These are phyloP conservation scores for Cryomyces minteri DNA, from an alignment of 495 filamentous ascomycete species.

Conservation along the genomic window DNA sequence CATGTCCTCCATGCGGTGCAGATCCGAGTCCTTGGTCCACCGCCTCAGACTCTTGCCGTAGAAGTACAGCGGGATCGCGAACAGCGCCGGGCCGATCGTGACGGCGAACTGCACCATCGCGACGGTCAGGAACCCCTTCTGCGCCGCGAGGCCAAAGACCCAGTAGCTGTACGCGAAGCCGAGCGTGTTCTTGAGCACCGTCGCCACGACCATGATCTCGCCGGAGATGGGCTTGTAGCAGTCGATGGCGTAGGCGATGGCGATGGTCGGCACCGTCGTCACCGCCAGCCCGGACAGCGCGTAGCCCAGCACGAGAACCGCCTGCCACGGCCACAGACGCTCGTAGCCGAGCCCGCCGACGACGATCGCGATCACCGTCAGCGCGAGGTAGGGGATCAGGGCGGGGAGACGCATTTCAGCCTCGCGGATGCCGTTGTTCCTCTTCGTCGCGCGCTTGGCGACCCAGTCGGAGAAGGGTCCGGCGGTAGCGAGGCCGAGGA, in stretches of 20 bases:
- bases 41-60: constrained; percentile 13
- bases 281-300: constrained; percentile 34
- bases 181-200: constrained; percentile 41
- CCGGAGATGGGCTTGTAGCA: constrained; percentile 42
- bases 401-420: constrained; percentile 44
- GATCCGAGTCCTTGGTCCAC: constrained; percentile 12
- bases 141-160: constrained; percentile 11
- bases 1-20: constrained; percentile 1
- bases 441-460: constrained; percentile 31
- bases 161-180: constrained; percentile 13
- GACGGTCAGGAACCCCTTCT: constrained; percentile 11
- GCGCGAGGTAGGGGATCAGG: constrained; percentile 28
- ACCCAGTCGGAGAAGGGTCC: constrained; percentile 39
- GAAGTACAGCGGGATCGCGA: constrained; percentile 12
- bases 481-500: constrained; percentile 32
- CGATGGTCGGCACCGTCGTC: constrained; percentile 33
- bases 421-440: constrained; percentile 42
- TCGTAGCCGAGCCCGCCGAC: constrained; percentile 39
- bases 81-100: constrained; percentile 6
- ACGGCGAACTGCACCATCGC: constrained; percentile 12
- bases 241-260: constrained; percentile 32
- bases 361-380: too few species aligned
- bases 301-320: constrained; percentile 30
- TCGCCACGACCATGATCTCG: constrained; percentile 40
- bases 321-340: constrained; percentile 33